Evolutionary conservation across 768 basidiomycete species (phyloP), one percentile per base, ranked within the genome.

Genomic region (Dacryopinax primogenitus): DNA sequence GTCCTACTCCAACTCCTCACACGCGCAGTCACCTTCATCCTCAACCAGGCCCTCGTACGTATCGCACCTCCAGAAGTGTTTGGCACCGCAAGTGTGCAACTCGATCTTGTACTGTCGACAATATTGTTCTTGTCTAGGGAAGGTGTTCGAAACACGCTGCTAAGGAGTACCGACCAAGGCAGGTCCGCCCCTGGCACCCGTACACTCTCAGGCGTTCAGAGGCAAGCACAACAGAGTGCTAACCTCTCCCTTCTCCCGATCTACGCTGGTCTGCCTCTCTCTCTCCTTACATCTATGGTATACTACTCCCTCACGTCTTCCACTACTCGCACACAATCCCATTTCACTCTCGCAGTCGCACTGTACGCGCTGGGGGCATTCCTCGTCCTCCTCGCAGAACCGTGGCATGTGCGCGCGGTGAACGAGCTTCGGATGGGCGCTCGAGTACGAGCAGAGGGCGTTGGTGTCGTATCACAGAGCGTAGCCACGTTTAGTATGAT

Each of bases 101-200:
- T 98, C 74, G 96, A 98, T 73, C 83, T 97, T 30, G 72, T 98
- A 28, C 81, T 90, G 51, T 90, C 87, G 69, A 92, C 92, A 12
- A 89, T 94, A 70, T 79, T 98, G 45, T 97, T 98, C 74, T 79
- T 98, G 7, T 86, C 87, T 34, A 81, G 96, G n/a, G 96, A 99
- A 74, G 95, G 94, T 18, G 82, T 98, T 7, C 81, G 96, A 39
- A 90, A 87, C 72, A 85, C 90, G 4, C 80, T 96, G 3, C 79
- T 96, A 16, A 83, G 93, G n/a, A 79, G 79, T 61, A 23, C 34
- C 72, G 74, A 67, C 68, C 1, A 67, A 72, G 66, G 70, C 35
- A 3, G 47, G n/a, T 13, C n/a, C 30, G 1, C 18, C 32, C n/a
- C 28, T n/a, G 33, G n/a, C 18, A 26, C 16, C 58, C 36, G 39